Conservation (phyloP, 2,329 filamentous ascomycete genomes). For the Aureobasidium leucospermi region DNA sequence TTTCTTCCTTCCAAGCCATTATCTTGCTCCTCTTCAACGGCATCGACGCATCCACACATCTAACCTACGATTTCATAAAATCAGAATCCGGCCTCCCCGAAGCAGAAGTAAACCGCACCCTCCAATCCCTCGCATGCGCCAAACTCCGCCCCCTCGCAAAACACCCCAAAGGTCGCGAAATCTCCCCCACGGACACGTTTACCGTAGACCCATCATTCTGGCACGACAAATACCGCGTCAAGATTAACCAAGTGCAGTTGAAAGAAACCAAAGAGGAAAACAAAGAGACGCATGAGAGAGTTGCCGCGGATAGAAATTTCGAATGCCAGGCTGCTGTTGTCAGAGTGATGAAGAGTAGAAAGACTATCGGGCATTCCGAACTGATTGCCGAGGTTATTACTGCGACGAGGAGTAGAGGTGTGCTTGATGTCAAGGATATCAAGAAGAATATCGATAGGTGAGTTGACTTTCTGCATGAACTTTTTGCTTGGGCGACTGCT, state of each 20-base stretch:
- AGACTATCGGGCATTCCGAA: conserved; percentile 78
- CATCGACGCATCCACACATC: conserved; percentile 51
- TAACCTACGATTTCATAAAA: conserved; percentile 70
- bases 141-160: conserved; percentile 80
- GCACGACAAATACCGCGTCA: conserved; percentile 81
- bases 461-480: conserved; percentile 30
- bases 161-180: conserved; percentile 70
- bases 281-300: conserved; percentile 83
- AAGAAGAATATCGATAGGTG: conserved; percentile 96
- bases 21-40: conserved; percentile 87
- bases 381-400: conserved; percentile 88
- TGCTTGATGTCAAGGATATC: conserved; percentile 77
- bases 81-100: conserved; percentile 67
- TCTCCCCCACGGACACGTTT: conserved; percentile 73
- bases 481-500: background rate
- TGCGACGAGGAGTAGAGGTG: conserved; percentile 78
- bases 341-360: conserved; percentile 90
- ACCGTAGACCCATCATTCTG: conserved; percentile 69
- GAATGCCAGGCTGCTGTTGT: conserved; percentile 97
- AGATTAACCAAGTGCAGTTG: conserved; percentile 97
- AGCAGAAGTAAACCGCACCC: conserved; percentile 74
- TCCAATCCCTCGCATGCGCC: conserved; percentile 91
- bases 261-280: conserved; percentile 96
- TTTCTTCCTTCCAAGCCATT: conserved; percentile 87
- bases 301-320: conserved; percentile 83